Base-by-base conservation (phyloP, 2,329 filamentous ascomycete genomes). In the Diaporthe eres region DNA sequence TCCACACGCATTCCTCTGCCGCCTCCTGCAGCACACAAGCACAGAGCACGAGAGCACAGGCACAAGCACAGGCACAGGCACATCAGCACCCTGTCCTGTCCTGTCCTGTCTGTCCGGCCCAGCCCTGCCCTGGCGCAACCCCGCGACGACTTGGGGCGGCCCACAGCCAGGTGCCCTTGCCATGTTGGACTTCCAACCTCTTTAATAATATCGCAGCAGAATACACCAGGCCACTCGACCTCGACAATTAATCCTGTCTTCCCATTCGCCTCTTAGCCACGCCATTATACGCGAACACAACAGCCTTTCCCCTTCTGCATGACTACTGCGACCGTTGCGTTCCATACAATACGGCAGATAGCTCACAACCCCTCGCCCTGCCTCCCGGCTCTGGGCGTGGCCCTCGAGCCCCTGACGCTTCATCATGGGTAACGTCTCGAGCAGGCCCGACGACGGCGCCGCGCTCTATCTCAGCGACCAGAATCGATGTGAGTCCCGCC, bases 391-490 rank as follows among this genome's bases (percentile, higher is more conserved):
- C 49, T 71, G 78, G 81, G 81, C 81, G 78, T 67, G 78, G 80
- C 79, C 76, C 67, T 71, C 77, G 77, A 77, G 65, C 78, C 79
- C 79, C 78, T 78, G 68, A 78, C 79, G 75, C 78, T 77, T 84
- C 86, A 90, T 86, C 84, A 99, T 99, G 97, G 97, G 97, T 83
- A 95, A 94, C 88, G 93, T 98, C 85, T 93, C 92, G 85, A 98
- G 96, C 89, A 94, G 92, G 85, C 92, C 93, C 81, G 96, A 98
- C 81, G 96, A 98, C 82, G 94, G 92, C 83, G 90, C 92, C 80
- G 86, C 91, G 81, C 88, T 98, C 83, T 97, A 94, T 84, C 88
- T 98, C 83, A 94, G 94, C 87, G 97, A 99, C 84, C 97, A 98
- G 88, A 94, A 91, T 84, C 92, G 95, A 90, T 92, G 97, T 98